Conservation (phyloP, 1,139 yeast genomes). For the Blastobotrys persicus region DNA sequence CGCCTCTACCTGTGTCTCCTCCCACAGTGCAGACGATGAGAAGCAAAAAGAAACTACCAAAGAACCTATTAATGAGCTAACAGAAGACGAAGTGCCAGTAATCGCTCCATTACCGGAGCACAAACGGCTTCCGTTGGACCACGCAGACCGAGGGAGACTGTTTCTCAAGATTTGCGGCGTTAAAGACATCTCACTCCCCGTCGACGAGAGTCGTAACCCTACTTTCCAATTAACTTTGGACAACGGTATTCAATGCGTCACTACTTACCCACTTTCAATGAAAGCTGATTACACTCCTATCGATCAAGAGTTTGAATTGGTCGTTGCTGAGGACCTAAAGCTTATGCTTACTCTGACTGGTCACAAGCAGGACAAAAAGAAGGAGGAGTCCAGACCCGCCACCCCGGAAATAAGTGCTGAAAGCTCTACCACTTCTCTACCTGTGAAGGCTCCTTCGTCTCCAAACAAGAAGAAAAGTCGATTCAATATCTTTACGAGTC, state of each 20-base stretch:
- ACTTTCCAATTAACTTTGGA: conserved; percentile 70
- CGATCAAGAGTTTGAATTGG: conserved; percentile 79
- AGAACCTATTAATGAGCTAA: not conserved
- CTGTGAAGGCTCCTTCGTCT: conserved; percentile 8
- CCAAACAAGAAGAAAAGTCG: conserved; percentile 23
- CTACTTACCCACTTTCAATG: conserved; percentile 62
- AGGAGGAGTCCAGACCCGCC: conserved; percentile 14
- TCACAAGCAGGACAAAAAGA: conserved; percentile 23
- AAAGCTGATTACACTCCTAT: conserved; percentile 44
- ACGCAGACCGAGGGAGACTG: conserved; percentile 66
- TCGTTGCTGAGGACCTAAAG: conserved; percentile 61
- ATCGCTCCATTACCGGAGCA: not conserved
- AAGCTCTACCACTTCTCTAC: conserved; percentile 8
- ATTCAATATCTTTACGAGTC: conserved; percentile 14
- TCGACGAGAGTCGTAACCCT: conserved; percentile 40
- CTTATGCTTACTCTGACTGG: conserved; percentile 67
- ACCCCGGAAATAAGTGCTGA: conserved; percentile 7
- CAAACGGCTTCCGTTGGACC: conserved; percentile 29
- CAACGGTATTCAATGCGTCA: conserved; percentile 82
- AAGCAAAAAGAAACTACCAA: not conserved
- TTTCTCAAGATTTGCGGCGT: conserved; percentile 68
- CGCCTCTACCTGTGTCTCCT: not conserved
- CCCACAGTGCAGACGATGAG: not conserved
- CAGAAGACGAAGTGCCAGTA: not conserved
- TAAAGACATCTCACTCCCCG: conserved; percentile 56